phyloP scores from a whole-genome alignment of 2,329 filamentous ascomycete species.

The Aspergillus phoenicis region DNA sequence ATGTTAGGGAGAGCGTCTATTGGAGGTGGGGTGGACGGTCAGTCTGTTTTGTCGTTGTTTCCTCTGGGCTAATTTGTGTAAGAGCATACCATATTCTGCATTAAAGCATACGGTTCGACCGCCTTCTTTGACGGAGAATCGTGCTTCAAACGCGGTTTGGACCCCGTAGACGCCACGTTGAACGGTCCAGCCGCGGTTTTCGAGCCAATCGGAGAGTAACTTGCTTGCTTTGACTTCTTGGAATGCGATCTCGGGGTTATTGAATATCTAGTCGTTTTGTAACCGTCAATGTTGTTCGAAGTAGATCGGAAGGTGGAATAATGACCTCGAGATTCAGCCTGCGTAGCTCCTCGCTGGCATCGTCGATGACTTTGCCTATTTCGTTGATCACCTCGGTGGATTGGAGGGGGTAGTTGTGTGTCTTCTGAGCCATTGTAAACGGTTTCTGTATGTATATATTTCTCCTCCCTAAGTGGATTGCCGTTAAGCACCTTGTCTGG shows the following conservation, averaged over 20 bases:
- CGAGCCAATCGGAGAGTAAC: constrained; percentile 2
- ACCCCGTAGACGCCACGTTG: not conserved
- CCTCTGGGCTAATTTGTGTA: no score
- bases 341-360: constrained; percentile 2
- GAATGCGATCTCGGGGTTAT: not conserved
- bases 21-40: not conserved
- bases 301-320: not conserved
- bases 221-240: constrained; percentile 4
- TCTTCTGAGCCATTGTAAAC: not conserved
- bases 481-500: not conserved
- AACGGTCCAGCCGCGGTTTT: not conserved
- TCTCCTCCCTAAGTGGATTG: no score
- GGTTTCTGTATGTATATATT: not conserved
- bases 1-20: not conserved
- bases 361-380: not conserved
- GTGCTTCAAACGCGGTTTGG: not conserved
- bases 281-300: not conserved
- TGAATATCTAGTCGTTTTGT: not conserved
- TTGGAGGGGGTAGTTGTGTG: not conserved
- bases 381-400: not conserved
- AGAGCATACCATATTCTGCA: not conserved
- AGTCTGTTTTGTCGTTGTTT: not conserved
- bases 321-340: not conserved
- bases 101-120: constrained; percentile 3
- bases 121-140: not conserved